These are phyloP conservation scores for Pythium dissotocum DNA, from an alignment of 352 stramenopile genomes.

Conservation along the genomic window DNA sequence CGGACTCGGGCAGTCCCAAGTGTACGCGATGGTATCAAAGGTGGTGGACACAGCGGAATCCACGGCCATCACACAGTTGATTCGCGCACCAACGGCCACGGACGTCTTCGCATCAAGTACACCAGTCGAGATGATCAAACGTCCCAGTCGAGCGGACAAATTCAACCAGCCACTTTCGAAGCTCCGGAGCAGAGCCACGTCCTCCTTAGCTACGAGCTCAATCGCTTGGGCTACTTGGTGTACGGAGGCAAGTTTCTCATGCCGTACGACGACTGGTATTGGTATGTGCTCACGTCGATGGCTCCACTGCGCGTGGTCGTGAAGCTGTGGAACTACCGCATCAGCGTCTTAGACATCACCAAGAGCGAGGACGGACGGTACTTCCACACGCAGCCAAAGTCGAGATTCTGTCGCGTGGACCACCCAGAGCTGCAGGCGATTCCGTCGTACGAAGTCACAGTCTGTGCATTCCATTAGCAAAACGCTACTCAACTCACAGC, in stretches of 20 bases:
- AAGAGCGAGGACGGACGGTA: neutral
- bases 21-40: neutral
- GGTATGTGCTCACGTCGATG: constrained; percentile 15
- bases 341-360: constrained; percentile 13
- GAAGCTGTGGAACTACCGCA: constrained; percentile 20
- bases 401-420: constrained; percentile 12
- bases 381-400: neutral
- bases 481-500: too few relatives aligned
- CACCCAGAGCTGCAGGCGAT: constrained; percentile 6
- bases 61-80: neutral
- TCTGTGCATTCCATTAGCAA: constrained; percentile 5
- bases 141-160: too few relatives aligned
- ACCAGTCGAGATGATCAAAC: neutral
- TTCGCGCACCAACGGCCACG: neutral
- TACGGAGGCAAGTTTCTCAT: constrained; percentile 15
- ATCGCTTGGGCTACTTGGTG: constrained; percentile 13
- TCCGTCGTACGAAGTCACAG: constrained; percentile 7
- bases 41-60: neutral
- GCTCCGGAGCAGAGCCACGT: neutral
- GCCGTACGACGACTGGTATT: constrained; percentile 19
- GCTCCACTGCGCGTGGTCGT: constrained; percentile 16
- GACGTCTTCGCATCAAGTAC: neutral
- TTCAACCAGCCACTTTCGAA: neutral
- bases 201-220: constrained; percentile 16
- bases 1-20: constrained; percentile 21